Base-by-base conservation (phyloP, 2,329 filamentous ascomycete genomes). In the Monascus ruber region DNA sequence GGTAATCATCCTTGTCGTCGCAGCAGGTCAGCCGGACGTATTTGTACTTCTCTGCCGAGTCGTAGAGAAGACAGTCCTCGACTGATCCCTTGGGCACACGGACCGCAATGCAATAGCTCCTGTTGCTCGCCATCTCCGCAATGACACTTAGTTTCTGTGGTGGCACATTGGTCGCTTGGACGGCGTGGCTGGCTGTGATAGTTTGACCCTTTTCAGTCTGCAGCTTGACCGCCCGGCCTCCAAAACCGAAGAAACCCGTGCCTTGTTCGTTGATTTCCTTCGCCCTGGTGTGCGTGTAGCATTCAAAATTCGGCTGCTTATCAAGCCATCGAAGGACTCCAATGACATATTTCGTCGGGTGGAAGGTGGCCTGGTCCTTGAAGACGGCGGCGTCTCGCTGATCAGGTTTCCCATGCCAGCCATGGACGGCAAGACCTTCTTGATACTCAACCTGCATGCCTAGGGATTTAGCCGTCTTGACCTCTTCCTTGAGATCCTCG, bases 21-120 rank as follows among this genome's bases (percentile, higher is more conserved):
- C 73, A 75, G 0, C 53, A 58, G 0, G 73, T 76, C 7, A 76
- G 51, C 1, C 73, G 68, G 2, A 73, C 55, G 44, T 77, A 77
- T 48, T 74, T 72, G 63, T 77, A 77, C 24, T 52, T 56, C 24
- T 76, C 72, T 1, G 68, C 71, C 1, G 65, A 62, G 52, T 77
- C 72, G 49, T 77, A 76, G 33, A 77, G 54, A 1, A 77, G 62
- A 40, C 69, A 70, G 46, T 77, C 73, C 47, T 74, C 70, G 33
- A 73, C 62, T 0, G 59, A 64, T 1, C 64, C 68, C 46, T 71
- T 71, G 5, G 73, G 73, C 0, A 77, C 59, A 1, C 69, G 66
- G 34, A 74, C 63, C 6, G 74, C 73, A 39, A 78, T 72, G 51
- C 68, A 73, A 59, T 77, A 78, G 1, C 72, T 73, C 5, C 74